Conservation (phyloP, 768 basidiomycete species). For the Gloeopeniophorella convolvens region DNA sequence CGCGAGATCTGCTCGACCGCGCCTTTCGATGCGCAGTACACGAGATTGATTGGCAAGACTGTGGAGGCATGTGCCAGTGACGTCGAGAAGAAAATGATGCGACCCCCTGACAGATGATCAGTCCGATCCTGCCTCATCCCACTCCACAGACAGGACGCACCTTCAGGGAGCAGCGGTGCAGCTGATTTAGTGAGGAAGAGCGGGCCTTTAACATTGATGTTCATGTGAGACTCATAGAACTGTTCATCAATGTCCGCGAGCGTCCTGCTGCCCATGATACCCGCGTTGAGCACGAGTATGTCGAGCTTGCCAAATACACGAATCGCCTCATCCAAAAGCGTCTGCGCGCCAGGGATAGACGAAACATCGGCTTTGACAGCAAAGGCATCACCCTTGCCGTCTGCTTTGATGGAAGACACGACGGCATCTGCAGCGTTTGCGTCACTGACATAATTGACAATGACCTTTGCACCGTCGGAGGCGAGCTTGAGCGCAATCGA, state of each 20-base stretch:
- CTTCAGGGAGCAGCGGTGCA: slow-evolving; percentile 35
- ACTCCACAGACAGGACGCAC: slow-evolving; percentile 29
- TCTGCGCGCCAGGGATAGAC: slow-evolving; percentile 40
- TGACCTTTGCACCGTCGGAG: slow-evolving; percentile 48
- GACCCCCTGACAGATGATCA: slow-evolving; percentile 37
- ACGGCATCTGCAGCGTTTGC: slow-evolving; percentile 38
- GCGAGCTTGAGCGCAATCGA: slow-evolving; percentile 48
- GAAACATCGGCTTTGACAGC: slow-evolving; percentile 48
- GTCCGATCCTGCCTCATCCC: too few relatives aligned
- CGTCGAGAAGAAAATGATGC: slow-evolving; percentile 52
- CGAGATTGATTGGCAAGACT: slow-evolving; percentile 41
- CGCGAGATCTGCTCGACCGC: slow-evolving; percentile 54
- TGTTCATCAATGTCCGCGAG: slow-evolving; percentile 46
- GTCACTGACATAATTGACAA: slow-evolving; percentile 48
- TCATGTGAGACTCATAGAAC: slow-evolving; percentile 45
- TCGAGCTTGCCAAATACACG: slow-evolving; percentile 47
- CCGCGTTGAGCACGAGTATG: slow-evolving; percentile 54
- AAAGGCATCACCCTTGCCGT: slow-evolving; percentile 38
- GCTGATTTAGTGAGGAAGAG: slow-evolving; percentile 48
- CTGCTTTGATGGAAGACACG: slow-evolving; percentile 39
- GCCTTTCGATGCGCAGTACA: slow-evolving; percentile 51
- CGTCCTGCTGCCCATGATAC: slow-evolving; percentile 45
- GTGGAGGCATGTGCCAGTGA: slow-evolving; percentile 40
- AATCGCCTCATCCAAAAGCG: slow-evolving; percentile 42
- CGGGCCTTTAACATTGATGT: slow-evolving; percentile 54